Conservation (phyloP, 441 rosid genomes). For the Aquilaria agallochum region DNA sequence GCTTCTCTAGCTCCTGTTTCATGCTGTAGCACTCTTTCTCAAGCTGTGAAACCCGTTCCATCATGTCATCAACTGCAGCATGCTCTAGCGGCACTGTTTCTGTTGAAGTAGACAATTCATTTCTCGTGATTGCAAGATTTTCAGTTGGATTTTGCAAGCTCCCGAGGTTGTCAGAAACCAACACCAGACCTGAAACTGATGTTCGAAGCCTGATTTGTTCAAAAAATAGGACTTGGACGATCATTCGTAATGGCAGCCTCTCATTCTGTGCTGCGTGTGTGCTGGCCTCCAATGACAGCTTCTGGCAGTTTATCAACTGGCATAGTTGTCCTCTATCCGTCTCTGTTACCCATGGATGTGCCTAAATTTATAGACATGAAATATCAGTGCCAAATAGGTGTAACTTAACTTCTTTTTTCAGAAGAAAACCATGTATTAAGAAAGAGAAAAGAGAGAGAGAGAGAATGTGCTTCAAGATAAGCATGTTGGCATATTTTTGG, state of each 20-base stretch:
- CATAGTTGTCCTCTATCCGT: slow-evolving; percentile 80
- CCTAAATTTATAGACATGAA: slow-evolving; percentile 33
- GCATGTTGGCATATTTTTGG: not conserved
- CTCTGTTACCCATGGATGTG: slow-evolving; percentile 90
- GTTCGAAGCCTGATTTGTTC: slow-evolving; percentile 90
- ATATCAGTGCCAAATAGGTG: too few species aligned
- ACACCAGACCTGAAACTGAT: slow-evolving; percentile 69
- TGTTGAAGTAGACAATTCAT: slow-evolving; percentile 12
- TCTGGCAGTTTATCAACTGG: slow-evolving; percentile 84
- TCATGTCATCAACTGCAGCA: slow-evolving; percentile 48
- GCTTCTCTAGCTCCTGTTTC: slow-evolving; percentile 75
- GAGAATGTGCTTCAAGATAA: too few species aligned
- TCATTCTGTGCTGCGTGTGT: slow-evolving; percentile 97
- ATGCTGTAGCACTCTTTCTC: slow-evolving; percentile 78
- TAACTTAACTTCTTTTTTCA: too few species aligned
- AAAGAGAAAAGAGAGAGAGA: too few species aligned
- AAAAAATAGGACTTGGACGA: slow-evolving; percentile 85
- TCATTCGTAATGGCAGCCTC: slow-evolving; percentile 81
- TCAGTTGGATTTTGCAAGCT: slow-evolving; percentile 32
- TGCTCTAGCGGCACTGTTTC: slow-evolving; percentile 14
- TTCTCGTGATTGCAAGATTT: slow-evolving; percentile 40
- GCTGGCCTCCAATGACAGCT: slow-evolving; percentile 87
- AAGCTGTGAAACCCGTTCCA: slow-evolving; percentile 63
- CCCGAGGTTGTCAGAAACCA: slow-evolving; percentile 58
- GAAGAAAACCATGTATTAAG: too few species aligned